Evolutionary conservation across 257 asterid genomes (phyloP).

Genomic region (Ehretia macrophylla): DNA sequence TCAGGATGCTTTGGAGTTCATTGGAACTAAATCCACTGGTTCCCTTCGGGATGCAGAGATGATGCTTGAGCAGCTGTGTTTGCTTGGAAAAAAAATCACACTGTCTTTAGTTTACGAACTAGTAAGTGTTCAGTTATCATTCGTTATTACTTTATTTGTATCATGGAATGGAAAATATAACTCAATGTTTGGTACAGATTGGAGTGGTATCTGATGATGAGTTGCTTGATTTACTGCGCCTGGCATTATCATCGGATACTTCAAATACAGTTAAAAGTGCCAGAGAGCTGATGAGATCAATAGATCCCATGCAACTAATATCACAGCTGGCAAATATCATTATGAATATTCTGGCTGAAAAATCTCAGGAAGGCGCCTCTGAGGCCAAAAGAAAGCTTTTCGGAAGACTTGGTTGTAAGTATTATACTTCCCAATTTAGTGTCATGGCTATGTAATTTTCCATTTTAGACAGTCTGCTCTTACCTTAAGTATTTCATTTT

Average conservation of each 20-base stretch:
- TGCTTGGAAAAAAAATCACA: conserved; percentile 78
- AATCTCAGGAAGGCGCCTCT: conserved; percentile 46
- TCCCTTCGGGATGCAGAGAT: conserved; percentile 89
- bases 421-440: background rate
- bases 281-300: conserved; percentile 72
- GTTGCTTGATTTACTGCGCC: conserved; percentile 67
- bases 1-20: conserved; percentile 58
- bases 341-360: conserved; percentile 85
- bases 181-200: conserved; percentile 41
- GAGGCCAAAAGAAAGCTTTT: conserved; percentile 44
- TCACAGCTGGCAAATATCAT: conserved; percentile 89
- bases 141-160: background rate
- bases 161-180: conserved; percentile 5
- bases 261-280: conserved; percentile 74
- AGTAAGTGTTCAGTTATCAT: conserved; percentile 34
- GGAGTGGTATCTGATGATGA: conserved; percentile 92
- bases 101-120: conserved; percentile 70
- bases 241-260: conserved; percentile 85
- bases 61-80: conserved; percentile 89
- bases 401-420: conserved; percentile 53
- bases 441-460: background rate
- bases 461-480: background rate
- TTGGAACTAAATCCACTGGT: conserved; percentile 70
- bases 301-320: conserved; percentile 83
- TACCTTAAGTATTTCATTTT: too few relatives aligned